Conservation (phyloP, 2,329 filamentous ascomycete species). For the Tolypocladium ophioglossoides region DNA sequence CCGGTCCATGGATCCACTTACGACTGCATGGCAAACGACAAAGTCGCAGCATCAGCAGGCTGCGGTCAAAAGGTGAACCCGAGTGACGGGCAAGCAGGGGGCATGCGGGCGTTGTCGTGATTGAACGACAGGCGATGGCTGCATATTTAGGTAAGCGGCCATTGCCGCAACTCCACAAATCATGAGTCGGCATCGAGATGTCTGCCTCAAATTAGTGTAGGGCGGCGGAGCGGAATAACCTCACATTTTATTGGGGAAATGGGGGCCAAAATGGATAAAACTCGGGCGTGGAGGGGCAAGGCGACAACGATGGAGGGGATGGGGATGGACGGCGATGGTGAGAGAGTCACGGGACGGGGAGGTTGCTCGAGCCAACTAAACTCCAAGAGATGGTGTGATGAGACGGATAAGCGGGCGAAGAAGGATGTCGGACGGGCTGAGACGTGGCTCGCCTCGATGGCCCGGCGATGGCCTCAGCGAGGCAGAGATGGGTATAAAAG, state of each 20-base stretch:
- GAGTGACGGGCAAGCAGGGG: not conserved
- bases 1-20: no score
- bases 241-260: not conserved
- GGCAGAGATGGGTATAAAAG: slow-evolving; percentile 4
- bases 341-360: not conserved
- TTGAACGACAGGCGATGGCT: not conserved
- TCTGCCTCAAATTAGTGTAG: not conserved
- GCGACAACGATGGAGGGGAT: not conserved
- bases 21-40: not conserved
- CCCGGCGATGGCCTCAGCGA: slow-evolving; percentile 1
- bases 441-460: not conserved
- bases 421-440: not conserved
- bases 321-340: not conserved
- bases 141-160: not conserved
- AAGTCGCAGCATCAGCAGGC: not conserved
- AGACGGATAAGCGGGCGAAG: not conserved
- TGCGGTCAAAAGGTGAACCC: not conserved
- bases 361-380: not conserved
- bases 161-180: not conserved
- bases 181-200: not conserved
- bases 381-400: not conserved
- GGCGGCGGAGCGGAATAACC: not conserved
- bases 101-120: not conserved
- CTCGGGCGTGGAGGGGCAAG: not conserved
- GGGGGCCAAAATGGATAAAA: not conserved